These are phyloP conservation scores for Hygrophila difformis DNA, from an alignment of 257 asterid genomes.

Conservation along the genomic window DNA sequence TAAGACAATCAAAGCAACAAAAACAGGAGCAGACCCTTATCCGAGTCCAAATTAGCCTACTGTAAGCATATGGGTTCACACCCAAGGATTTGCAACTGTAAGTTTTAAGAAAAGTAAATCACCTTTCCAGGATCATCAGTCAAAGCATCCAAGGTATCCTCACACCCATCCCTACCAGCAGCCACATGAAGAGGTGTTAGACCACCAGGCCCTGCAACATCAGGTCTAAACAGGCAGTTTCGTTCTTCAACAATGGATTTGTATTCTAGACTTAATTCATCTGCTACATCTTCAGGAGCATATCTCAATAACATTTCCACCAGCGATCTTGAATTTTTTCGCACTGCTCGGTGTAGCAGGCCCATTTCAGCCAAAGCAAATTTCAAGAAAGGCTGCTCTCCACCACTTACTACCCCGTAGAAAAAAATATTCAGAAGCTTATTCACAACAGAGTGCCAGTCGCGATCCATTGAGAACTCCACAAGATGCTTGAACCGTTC, in stretches of 20 bases:
- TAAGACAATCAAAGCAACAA: too few relatives aligned
- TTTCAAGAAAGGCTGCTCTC: conserved; percentile 40
- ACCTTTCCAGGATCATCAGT: conserved; percentile 75
- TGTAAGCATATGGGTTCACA: too few relatives aligned
- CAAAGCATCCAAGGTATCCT: conserved; percentile 56
- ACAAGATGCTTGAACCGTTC: conserved; percentile 55
- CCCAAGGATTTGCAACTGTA: neutral
- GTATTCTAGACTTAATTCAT: conserved; percentile 42
- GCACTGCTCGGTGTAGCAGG: conserved; percentile 66
- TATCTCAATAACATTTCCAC: conserved; percentile 60
- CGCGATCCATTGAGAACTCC: conserved; percentile 57
- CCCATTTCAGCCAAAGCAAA: conserved; percentile 49
- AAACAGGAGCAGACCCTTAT: too few relatives aligned
- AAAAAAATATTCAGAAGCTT: conserved; percentile 52
- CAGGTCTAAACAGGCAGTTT: conserved; percentile 47
- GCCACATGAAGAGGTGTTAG: conserved; percentile 83
- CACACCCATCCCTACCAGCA: conserved; percentile 73
- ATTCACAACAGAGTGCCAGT: conserved; percentile 62
- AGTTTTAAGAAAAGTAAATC: too few relatives aligned
- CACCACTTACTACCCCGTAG: conserved; percentile 42
- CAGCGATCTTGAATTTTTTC: conserved; percentile 58
- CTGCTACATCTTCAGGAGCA: conserved; percentile 40
- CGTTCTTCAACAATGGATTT: conserved; percentile 19
- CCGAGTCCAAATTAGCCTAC: too few relatives aligned
- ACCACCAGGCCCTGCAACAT: conserved; percentile 55